Conservation (phyloP, 1,284 basidiomycete species). For the Volvariella volvacea region DNA sequence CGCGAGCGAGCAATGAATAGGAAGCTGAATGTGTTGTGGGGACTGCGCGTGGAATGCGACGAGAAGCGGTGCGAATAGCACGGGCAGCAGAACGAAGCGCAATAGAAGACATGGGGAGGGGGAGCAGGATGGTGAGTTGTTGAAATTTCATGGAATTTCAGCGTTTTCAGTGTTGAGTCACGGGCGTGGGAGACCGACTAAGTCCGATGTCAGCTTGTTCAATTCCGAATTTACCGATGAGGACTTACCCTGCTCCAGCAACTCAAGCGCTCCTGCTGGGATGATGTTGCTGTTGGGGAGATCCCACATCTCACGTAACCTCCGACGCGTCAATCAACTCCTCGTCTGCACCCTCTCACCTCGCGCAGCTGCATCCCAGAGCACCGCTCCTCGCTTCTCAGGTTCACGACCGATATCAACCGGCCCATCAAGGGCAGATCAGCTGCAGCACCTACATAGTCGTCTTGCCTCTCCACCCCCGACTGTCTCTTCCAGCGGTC, state of each 20-base stretch:
- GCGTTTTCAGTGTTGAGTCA: slow-evolving; percentile 10
- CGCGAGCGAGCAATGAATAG: slow-evolving; percentile 68
- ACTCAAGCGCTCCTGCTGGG: no score
- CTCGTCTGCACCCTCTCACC: no score
- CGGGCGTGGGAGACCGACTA: slow-evolving; percentile 7
- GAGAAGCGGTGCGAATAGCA: slow-evolving; percentile 52
- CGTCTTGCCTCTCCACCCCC: slow-evolving; percentile 36
- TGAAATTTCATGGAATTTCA: slow-evolving; percentile 1
- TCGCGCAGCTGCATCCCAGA: no score
- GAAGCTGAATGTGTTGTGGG: slow-evolving; percentile 46
- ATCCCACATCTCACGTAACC: no score
- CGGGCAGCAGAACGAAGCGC: slow-evolving; percentile 52
- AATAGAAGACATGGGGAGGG: slow-evolving; percentile 50
- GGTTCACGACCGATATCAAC: no score
- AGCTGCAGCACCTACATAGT: no score
- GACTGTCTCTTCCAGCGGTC: slow-evolving; percentile 47
- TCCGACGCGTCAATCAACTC: no score
- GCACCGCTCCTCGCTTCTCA: no score
- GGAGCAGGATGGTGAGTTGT: slow-evolving; percentile 2
- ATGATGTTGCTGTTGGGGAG: no score
- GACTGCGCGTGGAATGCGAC: slow-evolving; percentile 47
- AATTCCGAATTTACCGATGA: no score
- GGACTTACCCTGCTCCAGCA: no score
- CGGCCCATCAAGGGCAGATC: no score
- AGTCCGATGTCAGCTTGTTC: slow-evolving; percentile 5